Percentiles rank a stretch among this genome's conserved stretches.
Conservation (phyloP, 2,329 filamentous ascomycete genomes). For the Teratosphaeria nubilosa region DNA sequence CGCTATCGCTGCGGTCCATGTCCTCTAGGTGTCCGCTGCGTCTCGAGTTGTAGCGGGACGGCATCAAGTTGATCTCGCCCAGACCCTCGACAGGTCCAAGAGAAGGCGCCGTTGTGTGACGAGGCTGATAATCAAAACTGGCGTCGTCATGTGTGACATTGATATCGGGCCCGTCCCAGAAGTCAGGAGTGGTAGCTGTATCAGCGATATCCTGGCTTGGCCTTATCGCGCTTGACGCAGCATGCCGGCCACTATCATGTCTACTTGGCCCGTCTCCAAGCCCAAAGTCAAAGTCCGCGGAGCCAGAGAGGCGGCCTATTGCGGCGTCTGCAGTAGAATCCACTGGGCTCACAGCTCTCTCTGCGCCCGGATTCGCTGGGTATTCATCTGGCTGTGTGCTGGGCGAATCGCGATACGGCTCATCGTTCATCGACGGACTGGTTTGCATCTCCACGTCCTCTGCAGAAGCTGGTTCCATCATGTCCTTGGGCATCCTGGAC, state of each 20-base stretch:
- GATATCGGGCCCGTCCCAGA: not conserved
- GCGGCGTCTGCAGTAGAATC: conserved; percentile 5
- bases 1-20: conserved; percentile 1
- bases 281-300: conserved; percentile 15
- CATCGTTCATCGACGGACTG: conserved; percentile 22
- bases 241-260: conserved; percentile 5
- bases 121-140: not conserved
- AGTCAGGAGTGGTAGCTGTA: not conserved
- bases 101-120: conserved; percentile 10
- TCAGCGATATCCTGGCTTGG: not conserved
- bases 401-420: conserved; percentile 23
- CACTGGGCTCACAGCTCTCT: conserved; percentile 10
- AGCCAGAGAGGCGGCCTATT: not conserved
- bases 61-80: conserved; percentile 19
- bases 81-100: conserved; percentile 20
- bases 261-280: conserved; percentile 6
- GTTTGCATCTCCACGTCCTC: conserved; percentile 25
- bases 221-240: not conserved
- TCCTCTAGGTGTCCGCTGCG: conserved; percentile 4
- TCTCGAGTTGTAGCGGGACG: conserved; percentile 21
- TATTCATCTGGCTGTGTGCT: conserved; percentile 12
- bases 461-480: conserved; percentile 46
- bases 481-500: conserved; percentile 64
- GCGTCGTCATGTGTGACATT: not conserved
- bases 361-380: conserved; percentile 4